These are phyloP conservation scores for Gryganskiella cystojenkinii DNA, from an alignment of 192 early-diverging fungal species.

Conservation along the genomic window DNA sequence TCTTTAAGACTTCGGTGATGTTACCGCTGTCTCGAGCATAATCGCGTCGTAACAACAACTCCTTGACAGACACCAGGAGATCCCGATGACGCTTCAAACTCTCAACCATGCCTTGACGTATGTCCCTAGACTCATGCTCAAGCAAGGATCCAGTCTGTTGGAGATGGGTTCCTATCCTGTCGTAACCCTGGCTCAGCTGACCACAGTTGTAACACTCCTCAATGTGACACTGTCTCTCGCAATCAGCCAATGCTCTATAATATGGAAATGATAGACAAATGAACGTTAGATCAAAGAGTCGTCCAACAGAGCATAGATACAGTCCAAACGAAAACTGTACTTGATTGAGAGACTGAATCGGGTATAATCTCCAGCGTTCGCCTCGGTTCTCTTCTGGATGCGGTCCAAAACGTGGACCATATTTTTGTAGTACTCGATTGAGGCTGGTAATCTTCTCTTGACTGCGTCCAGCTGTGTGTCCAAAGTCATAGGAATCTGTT, in stretches of 20 bases:
- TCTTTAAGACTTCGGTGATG: conserved; percentile 60
- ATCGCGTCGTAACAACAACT: conserved; percentile 68
- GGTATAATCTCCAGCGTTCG: conserved; percentile 68
- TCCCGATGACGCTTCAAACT: conserved; percentile 74
- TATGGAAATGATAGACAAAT: no score
- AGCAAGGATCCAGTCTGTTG: conserved; percentile 51
- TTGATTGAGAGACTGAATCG: conserved; percentile 67
- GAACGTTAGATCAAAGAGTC: not conserved
- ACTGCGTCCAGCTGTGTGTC: conserved; percentile 62
- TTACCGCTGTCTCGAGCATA: conserved; percentile 51
- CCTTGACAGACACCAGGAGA: conserved; percentile 65
- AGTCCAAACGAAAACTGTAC: conserved; percentile 45
- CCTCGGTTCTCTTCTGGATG: conserved; percentile 69
- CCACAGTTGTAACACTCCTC: conserved; percentile 67
- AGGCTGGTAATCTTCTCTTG: conserved; percentile 54
- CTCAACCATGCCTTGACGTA: conserved; percentile 66
- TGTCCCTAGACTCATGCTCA: conserved; percentile 52
- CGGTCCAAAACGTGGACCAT: conserved; percentile 71
- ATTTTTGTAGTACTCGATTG: conserved; percentile 70
- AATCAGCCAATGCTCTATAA: conserved; percentile 67
- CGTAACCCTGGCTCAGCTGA: conserved; percentile 61
- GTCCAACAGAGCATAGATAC: not conserved
- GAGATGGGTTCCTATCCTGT: conserved; percentile 59
- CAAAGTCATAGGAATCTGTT: conserved; percentile 63
- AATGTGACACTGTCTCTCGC: conserved; percentile 63